Conservation (phyloP, 768 basidiomycete genomes). For the Saitozyma sp. region DNA sequence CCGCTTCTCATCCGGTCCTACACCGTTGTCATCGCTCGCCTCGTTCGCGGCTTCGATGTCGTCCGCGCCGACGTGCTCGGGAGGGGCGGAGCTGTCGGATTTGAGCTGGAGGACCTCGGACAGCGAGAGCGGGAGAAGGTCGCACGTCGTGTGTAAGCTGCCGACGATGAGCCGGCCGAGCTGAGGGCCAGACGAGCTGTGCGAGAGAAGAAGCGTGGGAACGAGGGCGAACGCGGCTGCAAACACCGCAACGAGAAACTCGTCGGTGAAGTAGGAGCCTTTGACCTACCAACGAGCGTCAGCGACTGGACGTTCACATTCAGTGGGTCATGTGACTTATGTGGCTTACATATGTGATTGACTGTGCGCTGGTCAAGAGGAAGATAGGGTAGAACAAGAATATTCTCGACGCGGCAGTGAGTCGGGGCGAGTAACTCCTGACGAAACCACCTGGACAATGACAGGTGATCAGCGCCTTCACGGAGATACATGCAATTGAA, state of each 20-base stretch:
- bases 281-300: conserved; percentile 17
- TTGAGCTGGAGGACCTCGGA: not conserved
- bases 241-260: conserved; percentile 36
- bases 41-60: not conserved
- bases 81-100: too few relatives aligned
- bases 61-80: not conserved
- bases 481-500: not conserved
- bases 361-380: conserved; percentile 28
- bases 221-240: conserved; percentile 36
- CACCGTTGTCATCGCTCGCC: too few relatives aligned
- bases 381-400: conserved; percentile 43
- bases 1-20: not conserved
- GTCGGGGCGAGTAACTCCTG: conserved; percentile 23
- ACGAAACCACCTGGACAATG: conserved; percentile 30
- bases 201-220: conserved; percentile 23
- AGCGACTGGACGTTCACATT: not conserved
- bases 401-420: conserved; percentile 35
- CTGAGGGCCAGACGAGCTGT: conserved; percentile 17
- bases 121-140: conserved; percentile 32
- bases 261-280: conserved; percentile 22
- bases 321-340: not conserved
- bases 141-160: conserved; percentile 13
- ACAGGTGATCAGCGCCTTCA: not conserved
- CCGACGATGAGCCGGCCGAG: conserved; percentile 21
- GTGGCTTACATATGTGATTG: conserved; percentile 16